Conservation (phyloP, 1,139 yeast genomes). For the Martiniozyma asiatica region DNA sequence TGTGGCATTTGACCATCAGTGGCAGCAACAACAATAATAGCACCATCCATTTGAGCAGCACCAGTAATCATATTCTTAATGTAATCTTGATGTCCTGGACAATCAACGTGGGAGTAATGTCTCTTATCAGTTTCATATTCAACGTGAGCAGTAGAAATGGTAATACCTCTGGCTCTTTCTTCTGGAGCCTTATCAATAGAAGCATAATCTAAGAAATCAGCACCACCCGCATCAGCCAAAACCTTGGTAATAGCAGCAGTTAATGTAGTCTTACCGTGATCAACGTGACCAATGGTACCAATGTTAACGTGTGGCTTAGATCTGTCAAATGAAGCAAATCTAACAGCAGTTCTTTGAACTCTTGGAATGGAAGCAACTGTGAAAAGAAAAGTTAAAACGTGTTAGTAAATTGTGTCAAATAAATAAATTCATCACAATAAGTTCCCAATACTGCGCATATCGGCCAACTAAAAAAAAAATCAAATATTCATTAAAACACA, state of each 20-base stretch:
- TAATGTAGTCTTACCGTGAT: slow-evolving; percentile 96
- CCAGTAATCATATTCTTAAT: slow-evolving; percentile 99
- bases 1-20: slow-evolving; percentile 99
- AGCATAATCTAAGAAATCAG: slow-evolving; percentile 82
- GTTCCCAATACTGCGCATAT: too few relatives aligned
- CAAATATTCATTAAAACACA: slow-evolving; percentile 6
- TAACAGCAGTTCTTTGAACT: slow-evolving; percentile 21
- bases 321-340: slow-evolving; percentile 71
- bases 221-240: slow-evolving; percentile 80
- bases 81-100: slow-evolving; percentile 99
- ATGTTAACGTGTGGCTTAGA: slow-evolving; percentile 92
- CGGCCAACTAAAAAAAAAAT: background rate
- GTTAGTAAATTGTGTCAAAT: background rate
- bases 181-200: slow-evolving; percentile 98
- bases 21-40: slow-evolving; percentile 98
- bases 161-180: slow-evolving; percentile 99
- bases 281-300: slow-evolving; percentile 96
- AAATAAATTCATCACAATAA: too few relatives aligned
- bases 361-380: slow-evolving; percentile 12
- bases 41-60: slow-evolving; percentile 99
- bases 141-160: slow-evolving; percentile 94
- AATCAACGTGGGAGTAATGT: slow-evolving; percentile 94
- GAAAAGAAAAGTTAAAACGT: background rate
- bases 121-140: slow-evolving; percentile 88
- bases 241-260: slow-evolving; percentile 98